phyloP scores from a whole-genome alignment of 2,329 filamentous ascomycete genomes.

The Scopulariopsis brevicaulis region DNA sequence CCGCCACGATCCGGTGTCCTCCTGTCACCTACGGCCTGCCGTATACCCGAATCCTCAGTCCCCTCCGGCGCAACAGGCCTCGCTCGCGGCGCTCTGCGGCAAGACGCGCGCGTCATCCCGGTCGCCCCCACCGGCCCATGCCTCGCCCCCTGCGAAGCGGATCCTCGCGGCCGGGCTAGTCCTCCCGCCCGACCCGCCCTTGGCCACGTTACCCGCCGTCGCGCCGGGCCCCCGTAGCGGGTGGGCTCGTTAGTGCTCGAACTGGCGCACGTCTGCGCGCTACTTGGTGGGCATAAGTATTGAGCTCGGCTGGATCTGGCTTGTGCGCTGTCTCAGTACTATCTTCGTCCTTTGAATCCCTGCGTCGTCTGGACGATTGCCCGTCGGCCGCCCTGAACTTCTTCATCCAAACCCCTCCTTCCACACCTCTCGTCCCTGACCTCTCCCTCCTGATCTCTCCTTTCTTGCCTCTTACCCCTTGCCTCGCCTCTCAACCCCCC shows the following conservation, averaged over 20 bases:
- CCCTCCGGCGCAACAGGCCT: not conserved
- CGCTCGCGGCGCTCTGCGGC: slow-evolving; percentile 4
- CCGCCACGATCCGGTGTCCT: not conserved
- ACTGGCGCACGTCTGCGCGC: not conserved
- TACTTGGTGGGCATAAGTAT: slow-evolving; percentile 4
- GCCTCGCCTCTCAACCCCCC: not conserved
- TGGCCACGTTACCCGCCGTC: not conserved
- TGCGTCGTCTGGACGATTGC: not conserved
- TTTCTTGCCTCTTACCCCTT: no score
- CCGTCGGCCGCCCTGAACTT: not conserved
- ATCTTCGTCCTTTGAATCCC: not conserved
- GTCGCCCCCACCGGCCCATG: not conserved
- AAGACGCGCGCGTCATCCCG: slow-evolving; percentile 5
- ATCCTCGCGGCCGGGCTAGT: not conserved
- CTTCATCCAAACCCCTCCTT: not conserved
- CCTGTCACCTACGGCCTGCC: not conserved
- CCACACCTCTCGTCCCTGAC: no score
- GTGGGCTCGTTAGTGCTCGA: not conserved
- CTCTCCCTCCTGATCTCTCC: no score
- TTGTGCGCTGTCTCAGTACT: not conserved
- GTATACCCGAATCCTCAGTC: not conserved
- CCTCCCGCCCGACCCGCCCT: not conserved
- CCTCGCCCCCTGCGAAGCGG: not conserved
- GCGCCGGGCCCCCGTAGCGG: not conserved
- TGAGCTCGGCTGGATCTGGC: not conserved